phyloP scores from a whole-genome alignment of 805 yeast species.

The Torulaspora quercuum region DNA sequence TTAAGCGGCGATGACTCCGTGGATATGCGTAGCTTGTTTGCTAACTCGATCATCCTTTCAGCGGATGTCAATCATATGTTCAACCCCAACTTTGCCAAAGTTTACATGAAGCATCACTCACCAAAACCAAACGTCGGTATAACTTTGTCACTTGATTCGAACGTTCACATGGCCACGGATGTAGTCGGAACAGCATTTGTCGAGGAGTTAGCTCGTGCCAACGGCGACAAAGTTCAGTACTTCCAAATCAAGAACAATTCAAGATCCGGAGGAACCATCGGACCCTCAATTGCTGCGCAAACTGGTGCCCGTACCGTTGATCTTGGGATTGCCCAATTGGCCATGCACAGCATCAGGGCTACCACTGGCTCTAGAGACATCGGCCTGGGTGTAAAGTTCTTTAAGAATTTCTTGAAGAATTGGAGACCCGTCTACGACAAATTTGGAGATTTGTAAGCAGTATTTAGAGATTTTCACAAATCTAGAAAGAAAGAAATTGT shows the following conservation, averaged over 20 bases:
- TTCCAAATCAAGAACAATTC: conserved; percentile 85
- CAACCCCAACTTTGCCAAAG: conserved; percentile 71
- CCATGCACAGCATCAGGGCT: conserved; percentile 86
- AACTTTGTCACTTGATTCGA: conserved; percentile 67
- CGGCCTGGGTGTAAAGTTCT: conserved; percentile 69
- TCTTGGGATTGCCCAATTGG: conserved; percentile 75
- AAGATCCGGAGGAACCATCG: conserved; percentile 86
- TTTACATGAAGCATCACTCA: conserved; percentile 71
- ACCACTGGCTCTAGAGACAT: conserved; percentile 74
- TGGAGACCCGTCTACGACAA: conserved; percentile 61
- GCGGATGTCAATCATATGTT: conserved; percentile 82
- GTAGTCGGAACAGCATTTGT: conserved; percentile 65
- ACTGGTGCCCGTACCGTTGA: conserved; percentile 78
- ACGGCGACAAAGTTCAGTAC: conserved; percentile 66
- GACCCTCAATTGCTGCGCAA: conserved; percentile 60
- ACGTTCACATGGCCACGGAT: conserved; percentile 83
- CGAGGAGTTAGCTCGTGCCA: conserved; percentile 63
- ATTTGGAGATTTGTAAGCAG: conserved; percentile 45
- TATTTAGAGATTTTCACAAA: no score
- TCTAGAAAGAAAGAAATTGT: no score
- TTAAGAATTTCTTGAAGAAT: conserved; percentile 60
- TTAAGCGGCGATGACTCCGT: conserved; percentile 26
- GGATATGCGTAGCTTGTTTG: conserved; percentile 45
- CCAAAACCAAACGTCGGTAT: conserved; percentile 79
- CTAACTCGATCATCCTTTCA: conserved; percentile 74